Conservation (phyloP, 2,329 filamentous ascomycete species). For the Metarhizium anisopliae region DNA sequence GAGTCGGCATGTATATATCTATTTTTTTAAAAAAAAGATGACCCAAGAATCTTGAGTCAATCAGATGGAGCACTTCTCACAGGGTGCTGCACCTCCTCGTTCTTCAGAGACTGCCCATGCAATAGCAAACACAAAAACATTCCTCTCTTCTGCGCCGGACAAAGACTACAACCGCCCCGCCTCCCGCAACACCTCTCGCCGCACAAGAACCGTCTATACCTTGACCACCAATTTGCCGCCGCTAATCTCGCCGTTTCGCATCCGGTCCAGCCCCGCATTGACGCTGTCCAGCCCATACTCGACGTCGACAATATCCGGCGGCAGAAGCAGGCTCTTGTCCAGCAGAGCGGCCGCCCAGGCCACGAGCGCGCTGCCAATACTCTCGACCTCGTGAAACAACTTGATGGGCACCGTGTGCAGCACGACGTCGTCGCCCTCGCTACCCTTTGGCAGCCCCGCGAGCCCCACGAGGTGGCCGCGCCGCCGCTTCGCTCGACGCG, state of each 20-base stretch:
- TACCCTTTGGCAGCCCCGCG: constrained; percentile 55
- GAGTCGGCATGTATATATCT: too few species aligned
- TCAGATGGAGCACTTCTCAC: too few species aligned
- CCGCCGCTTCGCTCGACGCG: constrained; percentile 16
- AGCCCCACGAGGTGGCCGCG: constrained; percentile 56
- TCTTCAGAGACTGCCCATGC: too few species aligned
- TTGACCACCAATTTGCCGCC: constrained; percentile 60
- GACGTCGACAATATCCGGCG: constrained; percentile 57
- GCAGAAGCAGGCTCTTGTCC: constrained; percentile 37
- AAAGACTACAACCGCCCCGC: too few species aligned
- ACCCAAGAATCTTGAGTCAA: too few species aligned
- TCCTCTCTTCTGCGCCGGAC: too few species aligned
- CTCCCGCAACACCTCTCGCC: too few species aligned
- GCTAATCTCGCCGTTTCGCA: constrained; percentile 57
- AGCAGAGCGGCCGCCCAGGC: constrained; percentile 62
- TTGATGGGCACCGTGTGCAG: constrained; percentile 67
- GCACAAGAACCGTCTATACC: background rate
- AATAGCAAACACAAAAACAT: too few species aligned
- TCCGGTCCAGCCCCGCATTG: constrained; percentile 57
- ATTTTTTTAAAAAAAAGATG: too few species aligned
- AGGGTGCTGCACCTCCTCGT: too few species aligned
- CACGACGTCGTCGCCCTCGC: constrained; percentile 30
- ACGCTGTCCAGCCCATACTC: constrained; percentile 55
- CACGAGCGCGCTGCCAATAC: constrained; percentile 53
- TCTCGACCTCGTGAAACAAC: constrained; percentile 59